Percentiles rank a stretch among this genome's conserved stretches.
Evolutionary conservation across 441 rosid genomes (phyloP).

Genomic region (Metrosideros polymorpha): DNA sequence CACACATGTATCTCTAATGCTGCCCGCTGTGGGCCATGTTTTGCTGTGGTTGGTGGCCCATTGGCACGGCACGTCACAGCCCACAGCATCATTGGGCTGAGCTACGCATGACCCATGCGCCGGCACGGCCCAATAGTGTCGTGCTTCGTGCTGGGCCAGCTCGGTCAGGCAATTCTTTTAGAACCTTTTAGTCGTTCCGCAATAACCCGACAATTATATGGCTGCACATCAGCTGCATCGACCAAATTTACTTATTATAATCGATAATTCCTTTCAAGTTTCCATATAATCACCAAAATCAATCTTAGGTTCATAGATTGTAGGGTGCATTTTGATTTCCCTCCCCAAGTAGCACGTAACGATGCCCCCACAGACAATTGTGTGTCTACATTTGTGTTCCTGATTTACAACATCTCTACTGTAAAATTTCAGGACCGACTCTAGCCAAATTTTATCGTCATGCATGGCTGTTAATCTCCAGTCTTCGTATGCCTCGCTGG

Average conservation of each 20-base stretch:
- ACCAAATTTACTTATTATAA: not conserved
- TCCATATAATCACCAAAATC: not conserved
- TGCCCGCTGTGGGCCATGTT: too few species aligned
- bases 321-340: not conserved
- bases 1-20: too few species aligned
- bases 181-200: not conserved
- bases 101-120: too few species aligned
- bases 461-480: not conserved
- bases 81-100: too few species aligned
- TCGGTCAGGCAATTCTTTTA: not conserved
- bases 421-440: not conserved
- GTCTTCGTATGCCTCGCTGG: not conserved
- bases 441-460: not conserved
- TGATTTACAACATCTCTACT: not conserved
- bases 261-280: not conserved
- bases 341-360: not conserved
- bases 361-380: not conserved
- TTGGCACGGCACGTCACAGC: too few species aligned
- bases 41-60: too few species aligned
- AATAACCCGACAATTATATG: not conserved
- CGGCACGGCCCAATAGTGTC: too few species aligned
- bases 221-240: accelerated
- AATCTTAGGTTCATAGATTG: not conserved
- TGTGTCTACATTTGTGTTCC: not conserved
- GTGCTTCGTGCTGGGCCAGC: too few species aligned